phyloP scores from a whole-genome alignment of 2,329 filamentous ascomycete genomes.

The Fusarium verticillioides region DNA sequence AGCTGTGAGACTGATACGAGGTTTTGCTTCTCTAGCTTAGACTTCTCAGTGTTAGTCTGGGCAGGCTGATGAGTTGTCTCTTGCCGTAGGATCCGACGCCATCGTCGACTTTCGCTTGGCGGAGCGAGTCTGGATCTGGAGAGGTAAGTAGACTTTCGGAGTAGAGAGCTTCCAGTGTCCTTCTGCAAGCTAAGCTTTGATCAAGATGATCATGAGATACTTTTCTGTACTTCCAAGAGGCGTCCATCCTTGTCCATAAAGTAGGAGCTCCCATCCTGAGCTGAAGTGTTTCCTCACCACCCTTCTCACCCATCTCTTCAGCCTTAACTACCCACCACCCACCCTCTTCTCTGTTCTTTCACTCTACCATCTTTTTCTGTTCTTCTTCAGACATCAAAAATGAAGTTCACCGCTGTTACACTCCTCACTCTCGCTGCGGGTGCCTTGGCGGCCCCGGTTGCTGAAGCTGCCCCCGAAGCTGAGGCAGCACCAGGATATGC shows the following conservation, averaged over 20 bases:
- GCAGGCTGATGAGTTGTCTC: neutral
- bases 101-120: neutral
- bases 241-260: conserved; percentile 27
- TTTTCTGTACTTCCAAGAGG: neutral
- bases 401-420: conserved; percentile 47
- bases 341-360: neutral
- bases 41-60: conserved; percentile 2
- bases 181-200: neutral
- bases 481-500: conserved; percentile 6
- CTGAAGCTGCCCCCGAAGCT: conserved; percentile 26
- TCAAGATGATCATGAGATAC: neutral
- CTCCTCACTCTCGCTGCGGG: conserved; percentile 42
- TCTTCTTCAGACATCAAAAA: conserved; percentile 23
- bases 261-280: conserved; percentile 1
- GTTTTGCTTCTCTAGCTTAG: neutral
- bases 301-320: conserved; percentile 7
- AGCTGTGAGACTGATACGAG: conserved; percentile 13
- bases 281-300: neutral
- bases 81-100: conserved; percentile 12
- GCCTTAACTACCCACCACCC: neutral
- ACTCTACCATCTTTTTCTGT: neutral
- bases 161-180: neutral
- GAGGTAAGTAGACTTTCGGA: neutral
- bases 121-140: neutral
- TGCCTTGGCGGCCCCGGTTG: conserved; percentile 40